Percentiles rank a stretch among this genome's conserved stretches.
Evolutionary conservation across 805 yeast genomes (phyloP).

Genomic region (Yamadazyma philogaea): DNA sequence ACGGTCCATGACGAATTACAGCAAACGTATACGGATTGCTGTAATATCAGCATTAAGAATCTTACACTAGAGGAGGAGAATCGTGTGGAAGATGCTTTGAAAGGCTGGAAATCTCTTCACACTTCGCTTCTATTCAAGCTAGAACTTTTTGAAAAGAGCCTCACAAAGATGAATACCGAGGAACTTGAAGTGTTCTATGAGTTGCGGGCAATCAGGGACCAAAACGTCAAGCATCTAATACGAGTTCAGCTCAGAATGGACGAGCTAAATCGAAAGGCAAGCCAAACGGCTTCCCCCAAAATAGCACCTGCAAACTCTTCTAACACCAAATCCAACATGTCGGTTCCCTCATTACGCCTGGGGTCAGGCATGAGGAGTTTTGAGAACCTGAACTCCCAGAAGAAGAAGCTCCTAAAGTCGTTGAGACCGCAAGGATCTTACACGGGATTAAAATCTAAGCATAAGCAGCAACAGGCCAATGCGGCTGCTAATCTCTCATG

Average conservation of each 20-base stretch:
- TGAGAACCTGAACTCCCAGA: conserved; percentile 2
- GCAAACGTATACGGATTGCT: conserved; percentile 59
- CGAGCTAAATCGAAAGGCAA: conserved; percentile 25
- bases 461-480: conserved; percentile 22
- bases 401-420: conserved; percentile 28
- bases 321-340: conserved; percentile 12
- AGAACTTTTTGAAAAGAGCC: conserved; percentile 48
- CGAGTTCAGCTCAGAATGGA: conserved; percentile 40
- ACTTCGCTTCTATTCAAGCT: conserved; percentile 56
- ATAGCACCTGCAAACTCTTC: neutral
- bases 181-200: conserved; percentile 28
- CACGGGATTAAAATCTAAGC: conserved; percentile 5
- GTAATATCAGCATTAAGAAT: conserved; percentile 56
- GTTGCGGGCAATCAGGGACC: conserved; percentile 37
- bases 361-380: conserved; percentile 11
- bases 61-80: conserved; percentile 55
- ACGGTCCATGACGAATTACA: conserved; percentile 49
- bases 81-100: conserved; percentile 52
- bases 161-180: conserved; percentile 24
- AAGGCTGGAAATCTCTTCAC: conserved; percentile 74
- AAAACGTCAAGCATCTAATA: conserved; percentile 41
- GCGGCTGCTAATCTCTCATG: conserved; percentile 31
- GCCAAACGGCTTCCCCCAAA: conserved; percentile 3
- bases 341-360: conserved; percentile 28
- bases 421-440: conserved; percentile 21